These are phyloP conservation scores for Mycena kentingensis DNA, from an alignment of 768 basidiomycete species.

Conservation along the genomic window DNA sequence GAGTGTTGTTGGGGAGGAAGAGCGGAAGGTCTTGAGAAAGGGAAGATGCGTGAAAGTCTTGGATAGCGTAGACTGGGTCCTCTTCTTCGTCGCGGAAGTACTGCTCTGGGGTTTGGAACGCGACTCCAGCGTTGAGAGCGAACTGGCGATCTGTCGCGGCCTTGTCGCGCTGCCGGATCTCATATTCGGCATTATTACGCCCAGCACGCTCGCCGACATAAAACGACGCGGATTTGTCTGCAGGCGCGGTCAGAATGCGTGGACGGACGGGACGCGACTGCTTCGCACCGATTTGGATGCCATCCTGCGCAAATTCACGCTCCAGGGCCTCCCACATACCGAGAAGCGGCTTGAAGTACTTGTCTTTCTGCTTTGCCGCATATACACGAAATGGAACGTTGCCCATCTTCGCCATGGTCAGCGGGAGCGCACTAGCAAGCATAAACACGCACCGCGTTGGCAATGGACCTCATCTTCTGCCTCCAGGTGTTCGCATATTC, in stretches of 20 bases:
- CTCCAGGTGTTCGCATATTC: conserved; percentile 65
- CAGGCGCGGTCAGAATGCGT: conserved; percentile 14
- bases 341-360: conserved; percentile 82
- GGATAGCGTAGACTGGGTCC: conserved; percentile 48
- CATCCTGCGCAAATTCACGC: conserved; percentile 56
- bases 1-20: conserved; percentile 51
- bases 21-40: conserved; percentile 42
- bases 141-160: conserved; percentile 84
- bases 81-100: conserved; percentile 65
- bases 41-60: conserved; percentile 67
- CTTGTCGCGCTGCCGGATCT: conserved; percentile 60
- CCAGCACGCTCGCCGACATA: conserved; percentile 94
- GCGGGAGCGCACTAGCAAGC: too few species aligned
- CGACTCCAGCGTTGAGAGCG: conserved; percentile 73
- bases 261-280: neutral
- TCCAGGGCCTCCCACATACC: conserved; percentile 84
- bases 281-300: conserved; percentile 63
- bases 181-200: conserved; percentile 45
- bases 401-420: conserved; percentile 69
- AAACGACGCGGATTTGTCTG: conserved; percentile 69
- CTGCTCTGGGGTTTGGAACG: conserved; percentile 89
- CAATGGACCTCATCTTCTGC: conserved; percentile 71
- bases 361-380: conserved; percentile 74
- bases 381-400: conserved; percentile 76
- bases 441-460: conserved; percentile 51